A percentile compares a stretch with the other conserved stretches of the same genome.
Conservation (phyloP, 2,329 filamentous ascomycete species). For the Ceratocystis harringtonii region DNA sequence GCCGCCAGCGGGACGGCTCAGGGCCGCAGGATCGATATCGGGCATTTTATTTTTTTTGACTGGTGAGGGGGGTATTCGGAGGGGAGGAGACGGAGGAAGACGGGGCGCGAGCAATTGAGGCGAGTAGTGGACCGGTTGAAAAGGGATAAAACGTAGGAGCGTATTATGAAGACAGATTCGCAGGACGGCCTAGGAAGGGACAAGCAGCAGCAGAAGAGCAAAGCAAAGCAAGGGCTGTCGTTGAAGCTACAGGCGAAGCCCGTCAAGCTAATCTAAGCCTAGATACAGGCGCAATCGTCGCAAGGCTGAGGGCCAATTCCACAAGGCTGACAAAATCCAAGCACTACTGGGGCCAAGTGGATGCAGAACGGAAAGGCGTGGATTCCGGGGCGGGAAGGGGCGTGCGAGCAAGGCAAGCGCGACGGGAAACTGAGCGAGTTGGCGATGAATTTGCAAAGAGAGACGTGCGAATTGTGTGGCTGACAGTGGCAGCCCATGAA, state of each 20-base stretch:
- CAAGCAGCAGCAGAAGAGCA: background rate
- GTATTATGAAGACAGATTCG: too few relatives aligned
- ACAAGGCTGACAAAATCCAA: conserved; percentile 11
- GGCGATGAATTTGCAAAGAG: background rate
- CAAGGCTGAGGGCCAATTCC: conserved; percentile 10
- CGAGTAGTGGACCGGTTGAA: background rate
- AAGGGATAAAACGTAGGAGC: too few relatives aligned
- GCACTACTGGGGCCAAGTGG: too few relatives aligned
- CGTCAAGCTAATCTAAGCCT: background rate
- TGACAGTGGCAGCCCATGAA: background rate
- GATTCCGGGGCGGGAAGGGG: background rate
- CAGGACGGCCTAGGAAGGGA: conserved; percentile 10
- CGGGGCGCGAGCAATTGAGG: conserved; percentile 11
- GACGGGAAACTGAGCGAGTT: background rate
- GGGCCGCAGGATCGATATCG: conserved; percentile 54
- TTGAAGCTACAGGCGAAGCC: background rate
- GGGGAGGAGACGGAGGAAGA: conserved; percentile 16
- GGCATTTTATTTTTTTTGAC: conserved; percentile 33
- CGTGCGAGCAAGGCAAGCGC: conserved; percentile 4
- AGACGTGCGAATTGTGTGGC: background rate
- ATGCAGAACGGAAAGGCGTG: background rate
- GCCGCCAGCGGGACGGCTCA: conserved; percentile 45
- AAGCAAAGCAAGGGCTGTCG: background rate
- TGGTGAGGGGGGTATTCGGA: conserved; percentile 6
- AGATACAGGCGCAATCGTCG: background rate